Evolutionary conservation across 371 early-diverging fungal species (phyloP).

Genomic region (Mortierella sp.): DNA sequence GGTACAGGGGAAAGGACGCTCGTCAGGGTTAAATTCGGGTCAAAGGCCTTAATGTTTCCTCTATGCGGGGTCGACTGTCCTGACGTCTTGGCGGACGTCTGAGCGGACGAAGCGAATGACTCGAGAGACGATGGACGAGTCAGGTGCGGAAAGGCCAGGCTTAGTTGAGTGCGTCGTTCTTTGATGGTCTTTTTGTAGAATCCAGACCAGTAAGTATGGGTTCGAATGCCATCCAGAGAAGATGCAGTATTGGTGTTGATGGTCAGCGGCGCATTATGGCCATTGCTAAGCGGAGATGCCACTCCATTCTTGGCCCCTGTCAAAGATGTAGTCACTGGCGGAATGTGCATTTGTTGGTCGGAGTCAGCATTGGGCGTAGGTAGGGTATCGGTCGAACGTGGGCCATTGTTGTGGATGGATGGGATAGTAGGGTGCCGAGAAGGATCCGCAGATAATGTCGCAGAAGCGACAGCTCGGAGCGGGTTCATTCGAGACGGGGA

Average conservation of each 20-base stretch:
- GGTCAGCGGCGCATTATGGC: not conserved
- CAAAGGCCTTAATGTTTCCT: not conserved
- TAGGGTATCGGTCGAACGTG: too few relatives aligned
- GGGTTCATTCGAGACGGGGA: too few relatives aligned
- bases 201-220: constrained; percentile 58
- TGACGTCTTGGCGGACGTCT: constrained; percentile 44
- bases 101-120: constrained; percentile 38
- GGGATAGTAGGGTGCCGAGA: too few relatives aligned
- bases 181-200: constrained; percentile 76
- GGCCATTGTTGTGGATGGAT: too few relatives aligned
- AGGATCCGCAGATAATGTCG: too few relatives aligned
- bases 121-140: constrained; percentile 41
- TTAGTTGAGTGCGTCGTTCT: constrained; percentile 69
- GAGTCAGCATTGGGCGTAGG: too few relatives aligned
- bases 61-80: constrained; percentile 44
- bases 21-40: not conserved
- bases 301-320: too few relatives aligned
- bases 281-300: too few relatives aligned
- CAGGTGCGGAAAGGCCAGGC: constrained; percentile 65
- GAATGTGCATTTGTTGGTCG: too few relatives aligned
- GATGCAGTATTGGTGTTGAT: constrained; percentile 22
- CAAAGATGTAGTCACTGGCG: too few relatives aligned
- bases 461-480: too few relatives aligned
- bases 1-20: not conserved
- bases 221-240: constrained; percentile 14